A percentile compares a stretch with the other conserved stretches of the same genome.
phyloP scores from a whole-genome alignment of 345 rosid species.

The Eucalyptus polyanthemos region DNA sequence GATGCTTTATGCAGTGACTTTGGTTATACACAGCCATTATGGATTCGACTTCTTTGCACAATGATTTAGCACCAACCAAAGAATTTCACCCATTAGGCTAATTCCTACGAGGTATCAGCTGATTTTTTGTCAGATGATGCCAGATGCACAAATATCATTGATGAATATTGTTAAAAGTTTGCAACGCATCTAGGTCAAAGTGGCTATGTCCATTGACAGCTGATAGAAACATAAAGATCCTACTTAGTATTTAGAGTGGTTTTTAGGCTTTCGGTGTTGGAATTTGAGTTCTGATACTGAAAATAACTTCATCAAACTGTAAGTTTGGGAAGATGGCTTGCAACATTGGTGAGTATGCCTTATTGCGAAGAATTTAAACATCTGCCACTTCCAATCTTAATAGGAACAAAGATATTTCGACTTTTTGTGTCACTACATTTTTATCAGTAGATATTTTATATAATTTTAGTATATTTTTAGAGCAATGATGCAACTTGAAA shows the following conservation, averaged over 20 bases:
- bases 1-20: not conserved
- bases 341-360: fast-evolving
- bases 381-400: not conserved
- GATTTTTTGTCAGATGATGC: not conserved
- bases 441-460: not conserved
- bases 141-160: too few relatives aligned
- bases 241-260: not conserved
- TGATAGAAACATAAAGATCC: fast-evolving
- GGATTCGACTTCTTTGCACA: not conserved
- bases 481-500: not conserved
- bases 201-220: not conserved
- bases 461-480: not conserved
- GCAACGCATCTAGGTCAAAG: fast-evolving
- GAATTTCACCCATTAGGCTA: not conserved
- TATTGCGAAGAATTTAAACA: not conserved
- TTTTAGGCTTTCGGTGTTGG: not conserved
- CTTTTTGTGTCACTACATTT: not conserved
- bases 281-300: not conserved
- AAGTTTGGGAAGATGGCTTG: not conserved
- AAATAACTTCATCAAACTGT: fast-evolving
- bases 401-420: not conserved
- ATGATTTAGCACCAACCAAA: not conserved
- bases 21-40: not conserved
- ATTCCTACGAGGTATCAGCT: not conserved
- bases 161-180: fast-evolving